These are phyloP conservation scores for Trypanosoma grayi DNA, from an alignment of 208 protist species.

Conservation along the genomic window DNA sequence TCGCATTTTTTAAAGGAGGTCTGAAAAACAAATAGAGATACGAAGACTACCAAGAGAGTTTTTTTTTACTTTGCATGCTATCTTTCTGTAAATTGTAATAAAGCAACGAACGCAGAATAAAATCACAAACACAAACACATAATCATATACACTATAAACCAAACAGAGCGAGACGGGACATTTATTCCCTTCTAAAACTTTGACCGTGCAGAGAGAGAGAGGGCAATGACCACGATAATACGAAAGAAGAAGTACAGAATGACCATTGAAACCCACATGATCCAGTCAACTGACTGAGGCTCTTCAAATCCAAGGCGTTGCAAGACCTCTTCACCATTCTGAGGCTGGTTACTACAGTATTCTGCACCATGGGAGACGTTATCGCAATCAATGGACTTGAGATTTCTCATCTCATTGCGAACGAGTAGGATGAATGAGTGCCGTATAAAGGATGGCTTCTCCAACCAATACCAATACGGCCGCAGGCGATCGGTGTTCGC, in stretches of 20 bases:
- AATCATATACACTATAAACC: not conserved
- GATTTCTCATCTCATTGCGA: conserved; percentile 61
- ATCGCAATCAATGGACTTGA: conserved; percentile 56
- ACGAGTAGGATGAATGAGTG: conserved; percentile 61
- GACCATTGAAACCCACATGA: conserved; percentile 65
- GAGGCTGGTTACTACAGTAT: conserved; percentile 48
- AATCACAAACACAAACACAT: conserved; percentile 1
- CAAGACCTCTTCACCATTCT: conserved; percentile 53
- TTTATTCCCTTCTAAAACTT: conserved; percentile 25
- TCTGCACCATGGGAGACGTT: conserved; percentile 30
- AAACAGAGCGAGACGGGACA: no score
- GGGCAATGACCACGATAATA: conserved; percentile 31
- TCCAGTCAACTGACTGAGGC: conserved; percentile 37
- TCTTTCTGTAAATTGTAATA: conserved; percentile 2
- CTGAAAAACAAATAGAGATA: conserved; percentile 5
- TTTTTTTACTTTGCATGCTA: not conserved
- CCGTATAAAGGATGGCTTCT: conserved; percentile 73
- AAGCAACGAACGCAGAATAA: no score
- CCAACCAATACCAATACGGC: conserved; percentile 80
- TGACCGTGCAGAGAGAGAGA: conserved; percentile 31
- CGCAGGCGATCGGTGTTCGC: conserved; percentile 59
- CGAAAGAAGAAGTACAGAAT: conserved; percentile 50
- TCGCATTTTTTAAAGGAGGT: not conserved
- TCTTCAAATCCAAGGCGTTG: conserved; percentile 56
- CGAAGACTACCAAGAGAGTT: no score